These are phyloP conservation scores for Poa annua DNA, from an alignment of 176 grass and related monocot genomes.

Conservation along the genomic window DNA sequence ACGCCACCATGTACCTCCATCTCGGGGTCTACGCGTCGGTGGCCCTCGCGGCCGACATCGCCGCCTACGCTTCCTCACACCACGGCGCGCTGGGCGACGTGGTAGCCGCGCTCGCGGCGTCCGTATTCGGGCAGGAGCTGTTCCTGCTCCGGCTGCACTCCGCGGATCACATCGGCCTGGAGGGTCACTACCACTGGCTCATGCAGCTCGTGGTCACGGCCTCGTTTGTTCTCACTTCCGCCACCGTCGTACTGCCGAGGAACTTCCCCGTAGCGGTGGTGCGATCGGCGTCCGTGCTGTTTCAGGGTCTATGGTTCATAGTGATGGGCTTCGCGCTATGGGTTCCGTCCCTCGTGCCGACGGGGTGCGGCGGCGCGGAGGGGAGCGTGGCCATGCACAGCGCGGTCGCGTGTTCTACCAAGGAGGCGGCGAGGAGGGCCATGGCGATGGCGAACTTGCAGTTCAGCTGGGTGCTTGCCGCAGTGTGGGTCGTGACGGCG, in stretches of 20 bases:
- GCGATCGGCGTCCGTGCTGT: conserved; percentile 61
- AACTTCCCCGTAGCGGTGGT: conserved; percentile 61
- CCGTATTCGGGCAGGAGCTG: conserved; percentile 79
- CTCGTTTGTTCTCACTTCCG: conserved; percentile 38
- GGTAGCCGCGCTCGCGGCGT: conserved; percentile 64
- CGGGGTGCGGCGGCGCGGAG: conserved; percentile 51
- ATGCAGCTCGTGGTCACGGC: conserved; percentile 60
- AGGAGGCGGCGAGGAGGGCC: conserved; percentile 62
- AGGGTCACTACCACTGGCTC: conserved; percentile 95
- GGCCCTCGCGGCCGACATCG: conserved; percentile 56
- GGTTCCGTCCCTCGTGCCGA: conserved; percentile 67
- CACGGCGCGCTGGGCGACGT: conserved; percentile 33
- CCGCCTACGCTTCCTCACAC: neutral
- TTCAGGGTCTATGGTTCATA: conserved; percentile 84
- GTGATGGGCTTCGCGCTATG: conserved; percentile 76
- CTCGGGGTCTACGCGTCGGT: conserved; percentile 65
- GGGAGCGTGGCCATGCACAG: conserved; percentile 19
- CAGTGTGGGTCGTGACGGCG: conserved; percentile 53
- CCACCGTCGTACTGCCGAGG: conserved; percentile 42
- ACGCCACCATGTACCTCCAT: conserved; percentile 92
- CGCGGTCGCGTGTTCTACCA: conserved; percentile 57
- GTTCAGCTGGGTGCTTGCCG: conserved; percentile 78
- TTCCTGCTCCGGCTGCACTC: conserved; percentile 82
- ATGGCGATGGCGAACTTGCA: conserved; percentile 70
- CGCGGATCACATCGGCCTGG: conserved; percentile 65